Percentiles rank a stretch among this genome's conserved stretches.
phyloP scores from a whole-genome alignment of 2,329 filamentous ascomycete genomes.

The Metarhizium humberi region DNA sequence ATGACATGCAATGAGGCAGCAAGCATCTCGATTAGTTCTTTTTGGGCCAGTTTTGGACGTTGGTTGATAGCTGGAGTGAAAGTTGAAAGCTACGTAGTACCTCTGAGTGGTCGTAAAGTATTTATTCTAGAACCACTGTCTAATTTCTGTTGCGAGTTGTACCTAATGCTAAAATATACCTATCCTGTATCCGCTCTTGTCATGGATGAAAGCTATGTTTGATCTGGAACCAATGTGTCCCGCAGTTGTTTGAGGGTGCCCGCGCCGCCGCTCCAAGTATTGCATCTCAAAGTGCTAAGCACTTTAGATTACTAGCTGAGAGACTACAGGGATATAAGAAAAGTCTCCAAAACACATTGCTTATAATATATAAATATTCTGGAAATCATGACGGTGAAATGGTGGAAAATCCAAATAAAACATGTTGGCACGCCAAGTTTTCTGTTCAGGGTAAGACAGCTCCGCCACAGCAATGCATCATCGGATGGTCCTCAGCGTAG shows the following conservation, averaged over 20 bases:
- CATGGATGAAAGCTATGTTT: background rate
- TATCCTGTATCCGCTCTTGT: background rate
- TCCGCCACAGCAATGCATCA: background rate
- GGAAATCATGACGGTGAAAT: too few relatives aligned
- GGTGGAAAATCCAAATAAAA: too few relatives aligned
- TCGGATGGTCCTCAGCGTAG: background rate
- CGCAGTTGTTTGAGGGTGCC: too few relatives aligned
- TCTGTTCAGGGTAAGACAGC: background rate
- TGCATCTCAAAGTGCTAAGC: too few relatives aligned
- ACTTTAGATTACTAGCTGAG: too few relatives aligned
- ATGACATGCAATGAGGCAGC: background rate
- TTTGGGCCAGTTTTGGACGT: slow-evolving; percentile 13
- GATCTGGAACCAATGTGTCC: background rate
- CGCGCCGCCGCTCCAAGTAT: too few relatives aligned
- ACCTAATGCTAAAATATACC: background rate
- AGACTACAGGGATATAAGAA: too few relatives aligned
- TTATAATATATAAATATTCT: background rate
- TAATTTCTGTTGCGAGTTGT: slow-evolving; percentile 5
- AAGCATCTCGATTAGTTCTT: slow-evolving; percentile 6
- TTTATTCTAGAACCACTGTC: slow-evolving; percentile 1
- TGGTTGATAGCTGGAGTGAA: slow-evolving; percentile 11
- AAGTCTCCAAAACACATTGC: too few relatives aligned
- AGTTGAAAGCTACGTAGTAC: slow-evolving; percentile 7
- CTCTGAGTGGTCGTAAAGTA: slow-evolving; percentile 2
- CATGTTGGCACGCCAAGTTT: too few relatives aligned